Evolutionary conservation across 2,329 filamentous ascomycete species (phyloP).

Genomic region (Penicillium polonicum): DNA sequence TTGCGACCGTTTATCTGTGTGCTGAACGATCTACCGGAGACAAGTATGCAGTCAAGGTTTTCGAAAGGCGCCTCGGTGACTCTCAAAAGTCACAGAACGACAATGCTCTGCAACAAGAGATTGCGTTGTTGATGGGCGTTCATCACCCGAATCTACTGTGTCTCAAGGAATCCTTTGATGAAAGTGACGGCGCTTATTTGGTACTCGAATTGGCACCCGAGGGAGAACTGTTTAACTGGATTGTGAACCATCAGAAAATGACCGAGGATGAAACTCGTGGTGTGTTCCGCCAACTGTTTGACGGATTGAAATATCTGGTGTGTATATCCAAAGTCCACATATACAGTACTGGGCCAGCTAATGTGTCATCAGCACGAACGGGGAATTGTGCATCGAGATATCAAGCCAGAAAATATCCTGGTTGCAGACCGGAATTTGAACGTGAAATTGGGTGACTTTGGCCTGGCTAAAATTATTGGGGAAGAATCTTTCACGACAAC

Average conservation of each 20-base stretch:
- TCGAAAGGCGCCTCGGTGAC: slow-evolving; percentile 78
- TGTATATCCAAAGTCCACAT: slow-evolving; percentile 30
- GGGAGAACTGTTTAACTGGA: slow-evolving; percentile 94
- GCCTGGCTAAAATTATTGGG: slow-evolving; percentile 95
- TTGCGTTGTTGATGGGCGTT: slow-evolving; percentile 94
- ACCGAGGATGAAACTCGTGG: slow-evolving; percentile 80
- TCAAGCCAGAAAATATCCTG: slow-evolving; percentile 96
- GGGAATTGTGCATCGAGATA: slow-evolving; percentile 95
- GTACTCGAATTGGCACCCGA: slow-evolving; percentile 87
- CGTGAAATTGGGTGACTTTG: slow-evolving; percentile 94
- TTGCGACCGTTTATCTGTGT: slow-evolving; percentile 89
- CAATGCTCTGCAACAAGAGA: slow-evolving; percentile 89
- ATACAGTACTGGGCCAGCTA: not conserved
- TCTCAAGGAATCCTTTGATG: slow-evolving; percentile 92
- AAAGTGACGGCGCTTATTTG: slow-evolving; percentile 84
- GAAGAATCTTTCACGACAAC: slow-evolving; percentile 98
- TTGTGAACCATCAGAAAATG: slow-evolving; percentile 86
- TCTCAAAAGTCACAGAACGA: slow-evolving; percentile 75
- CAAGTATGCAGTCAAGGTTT: slow-evolving; percentile 90
- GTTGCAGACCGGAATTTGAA: slow-evolving; percentile 79
- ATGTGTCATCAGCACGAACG: slow-evolving; percentile 75
- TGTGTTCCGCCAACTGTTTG: slow-evolving; percentile 86
- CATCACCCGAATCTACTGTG: slow-evolving; percentile 91
- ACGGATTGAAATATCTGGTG: slow-evolving; percentile 93
- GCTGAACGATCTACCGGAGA: slow-evolving; percentile 80